phyloP scores from a whole-genome alignment of 2,329 filamentous ascomycete genomes.

The Colletotrichum camelliae region DNA sequence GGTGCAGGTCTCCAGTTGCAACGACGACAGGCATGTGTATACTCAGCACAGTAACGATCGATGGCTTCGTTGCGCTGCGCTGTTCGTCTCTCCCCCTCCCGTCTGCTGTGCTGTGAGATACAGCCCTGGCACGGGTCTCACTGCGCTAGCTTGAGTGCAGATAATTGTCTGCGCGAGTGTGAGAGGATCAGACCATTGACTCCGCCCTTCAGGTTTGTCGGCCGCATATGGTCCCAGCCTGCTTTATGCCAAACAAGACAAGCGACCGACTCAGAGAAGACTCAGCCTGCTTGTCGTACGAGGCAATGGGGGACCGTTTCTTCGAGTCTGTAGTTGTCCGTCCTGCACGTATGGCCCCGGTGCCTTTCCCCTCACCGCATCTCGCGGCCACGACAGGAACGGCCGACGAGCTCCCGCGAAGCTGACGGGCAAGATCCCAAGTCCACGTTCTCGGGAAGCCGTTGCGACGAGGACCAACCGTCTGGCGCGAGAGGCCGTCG shows the following conservation, averaged over 20 bases:
- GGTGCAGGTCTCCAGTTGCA: neutral
- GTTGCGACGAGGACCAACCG: neutral
- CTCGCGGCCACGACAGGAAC: neutral
- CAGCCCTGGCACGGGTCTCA: slow-evolving; percentile 3
- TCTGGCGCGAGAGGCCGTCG: neutral
- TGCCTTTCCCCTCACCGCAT: neutral
- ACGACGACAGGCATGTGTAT: neutral
- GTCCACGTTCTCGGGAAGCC: slow-evolving; percentile 20
- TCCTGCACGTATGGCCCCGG: neutral
- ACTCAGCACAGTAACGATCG: neutral
- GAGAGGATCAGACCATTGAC: slow-evolving; percentile 19
- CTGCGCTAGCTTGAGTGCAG: slow-evolving; percentile 6
- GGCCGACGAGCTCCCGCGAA: neutral
- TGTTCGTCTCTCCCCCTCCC: neutral
- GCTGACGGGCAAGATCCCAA: slow-evolving; percentile 13
- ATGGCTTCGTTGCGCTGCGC: neutral
- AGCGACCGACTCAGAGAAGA: neutral
- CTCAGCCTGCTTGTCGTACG: slow-evolving; percentile 2
- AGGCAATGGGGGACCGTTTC: neutral
- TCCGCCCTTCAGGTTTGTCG: slow-evolving; percentile 7
- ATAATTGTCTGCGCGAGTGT: neutral
- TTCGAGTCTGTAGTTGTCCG: neutral
- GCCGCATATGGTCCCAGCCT: slow-evolving; percentile 16
- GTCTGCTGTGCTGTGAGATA: neutral
- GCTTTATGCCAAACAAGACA: neutral